A percentile compares a stretch with the other conserved stretches of the same genome.
Conservation (phyloP, 75 land plant genomes). For the Cupressus sempervirens region DNA sequence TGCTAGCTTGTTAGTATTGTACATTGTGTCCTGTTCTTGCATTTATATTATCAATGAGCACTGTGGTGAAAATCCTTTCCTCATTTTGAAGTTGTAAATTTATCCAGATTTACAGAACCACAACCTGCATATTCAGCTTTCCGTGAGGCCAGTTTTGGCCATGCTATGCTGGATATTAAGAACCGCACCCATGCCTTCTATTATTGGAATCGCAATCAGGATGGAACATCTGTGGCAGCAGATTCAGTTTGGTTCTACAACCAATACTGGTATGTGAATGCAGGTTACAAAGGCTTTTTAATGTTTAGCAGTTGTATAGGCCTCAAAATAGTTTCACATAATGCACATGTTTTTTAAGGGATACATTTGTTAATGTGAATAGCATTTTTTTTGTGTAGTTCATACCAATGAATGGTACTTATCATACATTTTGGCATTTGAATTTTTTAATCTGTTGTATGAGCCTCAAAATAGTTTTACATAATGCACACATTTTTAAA, state of each 20-base stretch:
- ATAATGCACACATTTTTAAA: background rate
- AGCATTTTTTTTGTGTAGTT: background rate
- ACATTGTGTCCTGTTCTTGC: too few species aligned
- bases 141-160: slow-evolving; percentile 83
- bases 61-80: background rate
- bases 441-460: background rate
- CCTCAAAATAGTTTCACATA: background rate
- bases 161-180: slow-evolving; percentile 70
- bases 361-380: too few species aligned
- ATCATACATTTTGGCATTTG: background rate
- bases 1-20: background rate
- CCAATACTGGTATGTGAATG: slow-evolving; percentile 56
- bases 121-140: slow-evolving; percentile 87
- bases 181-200: slow-evolving; percentile 79
- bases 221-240: slow-evolving; percentile 47
- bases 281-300: background rate
- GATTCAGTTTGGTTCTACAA: slow-evolving; percentile 53
- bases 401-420: background rate
- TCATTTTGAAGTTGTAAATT: background rate
- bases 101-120: slow-evolving; percentile 52
- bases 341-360: background rate
- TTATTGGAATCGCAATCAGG: slow-evolving; percentile 72
- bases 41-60: background rate
- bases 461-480: background rate
- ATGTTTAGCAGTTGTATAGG: background rate